These are phyloP conservation scores for Petunia secreta DNA, from an alignment of 257 asterid species.

Conservation along the genomic window DNA sequence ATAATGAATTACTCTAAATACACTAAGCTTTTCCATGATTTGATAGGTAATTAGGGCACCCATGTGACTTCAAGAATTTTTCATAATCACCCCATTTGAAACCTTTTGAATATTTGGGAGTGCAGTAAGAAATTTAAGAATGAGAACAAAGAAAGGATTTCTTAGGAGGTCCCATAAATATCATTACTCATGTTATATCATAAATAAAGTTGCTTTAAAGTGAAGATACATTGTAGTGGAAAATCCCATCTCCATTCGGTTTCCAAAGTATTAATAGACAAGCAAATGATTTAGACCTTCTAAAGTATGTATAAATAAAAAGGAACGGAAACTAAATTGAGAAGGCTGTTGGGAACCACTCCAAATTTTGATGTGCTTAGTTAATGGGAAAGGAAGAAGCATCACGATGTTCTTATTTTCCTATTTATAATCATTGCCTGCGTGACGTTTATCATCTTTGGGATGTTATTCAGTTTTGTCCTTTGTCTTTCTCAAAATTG, in stretches of 20 bases:
- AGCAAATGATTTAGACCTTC: slow-evolving; percentile 56
- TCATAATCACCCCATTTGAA: slow-evolving; percentile 38
- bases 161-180: slow-evolving; percentile 47
- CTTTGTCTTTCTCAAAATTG: background rate
- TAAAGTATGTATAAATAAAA: slow-evolving; percentile 36
- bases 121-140: slow-evolving; percentile 26
- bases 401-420: slow-evolving; percentile 24
- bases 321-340: slow-evolving; percentile 36
- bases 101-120: background rate
- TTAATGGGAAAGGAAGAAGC: slow-evolving; percentile 2
- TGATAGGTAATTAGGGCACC: slow-evolving; percentile 35
- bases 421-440: slow-evolving; percentile 18
- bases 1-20: slow-evolving; percentile 28
- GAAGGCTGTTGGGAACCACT: slow-evolving; percentile 29
- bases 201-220: slow-evolving; percentile 55
- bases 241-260: slow-evolving; percentile 45
- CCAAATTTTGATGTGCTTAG: slow-evolving; percentile 5
- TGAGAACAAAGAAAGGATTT: slow-evolving; percentile 28
- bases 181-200: slow-evolving; percentile 60
- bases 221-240: slow-evolving; percentile 31
- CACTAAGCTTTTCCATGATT: slow-evolving; percentile 35
- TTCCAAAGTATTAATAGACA: slow-evolving; percentile 38
- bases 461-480: background rate
- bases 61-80: slow-evolving; percentile 29
- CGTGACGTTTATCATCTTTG: background rate